A percentile compares a stretch with the other conserved stretches of the same genome.
Conservation (phyloP, 2,329 filamentous ascomycete species). For the Phaeosphaeriaceae sp. region DNA sequence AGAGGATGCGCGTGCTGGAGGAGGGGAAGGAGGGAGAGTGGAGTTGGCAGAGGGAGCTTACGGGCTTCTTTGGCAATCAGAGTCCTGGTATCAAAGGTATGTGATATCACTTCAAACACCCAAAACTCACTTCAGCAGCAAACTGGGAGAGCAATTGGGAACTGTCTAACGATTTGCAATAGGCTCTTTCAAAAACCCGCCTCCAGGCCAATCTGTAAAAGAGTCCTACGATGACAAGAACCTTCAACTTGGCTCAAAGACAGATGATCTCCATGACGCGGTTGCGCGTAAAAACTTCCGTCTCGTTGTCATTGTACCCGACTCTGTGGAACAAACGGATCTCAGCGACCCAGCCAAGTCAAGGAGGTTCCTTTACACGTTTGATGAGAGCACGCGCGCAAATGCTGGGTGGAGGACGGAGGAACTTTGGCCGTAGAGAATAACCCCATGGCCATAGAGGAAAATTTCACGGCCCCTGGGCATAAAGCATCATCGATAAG, state of each 20-base stretch:
- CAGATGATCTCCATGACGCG: constrained; percentile 73
- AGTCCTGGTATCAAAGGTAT: constrained; percentile 77
- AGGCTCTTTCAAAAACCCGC: constrained; percentile 70
- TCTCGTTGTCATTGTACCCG: constrained; percentile 84
- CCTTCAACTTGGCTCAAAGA: constrained; percentile 65
- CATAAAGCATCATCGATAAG: background rate
- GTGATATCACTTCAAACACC: constrained; percentile 17
- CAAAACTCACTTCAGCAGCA: background rate
- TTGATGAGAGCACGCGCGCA: constrained; percentile 52
- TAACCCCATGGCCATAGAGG: background rate
- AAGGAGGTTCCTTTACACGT: constrained; percentile 72
- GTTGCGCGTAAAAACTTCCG: constrained; percentile 79
- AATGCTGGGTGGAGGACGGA: constrained; percentile 64
- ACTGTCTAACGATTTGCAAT: no score
- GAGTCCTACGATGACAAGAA: constrained; percentile 54
- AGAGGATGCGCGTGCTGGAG: constrained; percentile 67
- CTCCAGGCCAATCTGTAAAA: constrained; percentile 55
- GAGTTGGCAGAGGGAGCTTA: constrained; percentile 82
- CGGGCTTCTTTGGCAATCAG: constrained; percentile 88
- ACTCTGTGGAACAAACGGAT: constrained; percentile 78
- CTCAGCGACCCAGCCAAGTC: constrained; percentile 70
- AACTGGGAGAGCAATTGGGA: background rate
- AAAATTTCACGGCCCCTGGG: background rate
- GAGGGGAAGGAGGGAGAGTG: constrained; percentile 61
- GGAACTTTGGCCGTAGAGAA: constrained; percentile 48